phyloP scores from a whole-genome alignment of 257 asterid genomes.

The Przewalskia tangutica region DNA sequence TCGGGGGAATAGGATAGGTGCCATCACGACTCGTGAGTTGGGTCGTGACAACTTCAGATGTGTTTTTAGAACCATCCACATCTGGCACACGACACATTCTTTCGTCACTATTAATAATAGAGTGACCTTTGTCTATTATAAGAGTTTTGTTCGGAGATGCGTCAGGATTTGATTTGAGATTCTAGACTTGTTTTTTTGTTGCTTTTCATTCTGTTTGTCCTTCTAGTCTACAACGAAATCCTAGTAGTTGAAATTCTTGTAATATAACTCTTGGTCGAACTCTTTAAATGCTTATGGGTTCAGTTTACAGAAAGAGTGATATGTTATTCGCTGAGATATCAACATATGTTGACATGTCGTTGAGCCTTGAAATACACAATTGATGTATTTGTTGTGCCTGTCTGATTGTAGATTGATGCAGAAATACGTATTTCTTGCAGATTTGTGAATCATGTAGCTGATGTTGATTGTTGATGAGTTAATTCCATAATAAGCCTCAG shows the following conservation, averaged over 20 bases:
- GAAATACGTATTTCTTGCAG: slow-evolving; percentile 2
- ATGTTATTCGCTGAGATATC: neutral
- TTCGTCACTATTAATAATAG: too few relatives aligned
- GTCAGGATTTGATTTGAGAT: too few relatives aligned
- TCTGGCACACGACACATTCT: too few relatives aligned
- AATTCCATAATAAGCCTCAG: neutral
- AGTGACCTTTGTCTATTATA: too few relatives aligned
- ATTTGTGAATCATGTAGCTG: slow-evolving; percentile 3
- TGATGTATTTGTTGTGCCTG: neutral
- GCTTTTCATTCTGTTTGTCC: neutral
- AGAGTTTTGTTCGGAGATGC: too few relatives aligned
- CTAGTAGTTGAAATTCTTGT: neutral
- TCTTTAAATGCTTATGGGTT: neutral
- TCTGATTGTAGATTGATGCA: neutral
- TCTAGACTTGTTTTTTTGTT: neutral
- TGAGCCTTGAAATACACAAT: neutral
- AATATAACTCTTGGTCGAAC: neutral
- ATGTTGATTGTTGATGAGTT: neutral
- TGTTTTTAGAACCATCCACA: too few relatives aligned
- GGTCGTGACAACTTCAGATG: too few relatives aligned
- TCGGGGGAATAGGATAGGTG: too few relatives aligned
- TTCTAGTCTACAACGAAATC: neutral
- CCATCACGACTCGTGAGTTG: too few relatives aligned
- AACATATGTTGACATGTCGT: neutral
- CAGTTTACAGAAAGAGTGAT: neutral